Base-by-base conservation (phyloP, 1,284 basidiomycete genomes). In the Peniophora sp. region DNA sequence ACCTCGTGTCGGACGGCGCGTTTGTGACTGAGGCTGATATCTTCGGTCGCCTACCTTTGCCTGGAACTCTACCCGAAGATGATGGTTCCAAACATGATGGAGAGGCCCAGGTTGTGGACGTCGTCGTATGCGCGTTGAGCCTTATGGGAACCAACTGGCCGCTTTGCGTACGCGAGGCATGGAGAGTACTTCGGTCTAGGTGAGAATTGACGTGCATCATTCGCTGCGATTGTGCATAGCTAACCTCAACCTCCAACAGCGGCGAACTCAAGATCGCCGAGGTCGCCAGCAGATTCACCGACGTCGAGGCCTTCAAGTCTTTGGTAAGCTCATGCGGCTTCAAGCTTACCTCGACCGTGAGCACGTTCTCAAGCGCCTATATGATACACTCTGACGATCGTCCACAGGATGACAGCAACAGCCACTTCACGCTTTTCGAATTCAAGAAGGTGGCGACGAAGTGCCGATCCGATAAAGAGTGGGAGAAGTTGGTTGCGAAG, bases 71-170 rank as follows among this genome's bases (percentile, higher is more conserved):
- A n/a, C 37, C 15, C n/a, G 68, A 68, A 8, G 62, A 68, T 32
- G 72, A 36, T 6, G 57, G 50, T 11, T 39, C 39, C 14, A 47
- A 52, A 15, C 47, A 47, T n/a, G 55, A 56, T 14, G 79, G 80
- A 17, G 71, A 78, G 55, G 84, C 77, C n/a, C 80, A 90, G 55
- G 67, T 97, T 3, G 91, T 91, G 2, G 96, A 99, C 62, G 85
- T 91, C 3, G 93, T 85, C 1, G 86, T 99, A 24, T 99, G 94
- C 64, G 92, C 94, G 41, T 74, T 99, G 54, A 96, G 92, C 61
- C 72, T 99, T 54, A 99, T 99, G 97, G 91, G 92, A 35, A 92
- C 86, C 10, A 97, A 99, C 65, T 99, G 97, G 97, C 79, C 92
- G 14, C 79, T 78, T 22, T 94, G 92, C 64, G 77, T 98, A 35